These are phyloP conservation scores for Brassica balearica DNA, from an alignment of 441 rosid genomes.

Conservation along the genomic window DNA sequence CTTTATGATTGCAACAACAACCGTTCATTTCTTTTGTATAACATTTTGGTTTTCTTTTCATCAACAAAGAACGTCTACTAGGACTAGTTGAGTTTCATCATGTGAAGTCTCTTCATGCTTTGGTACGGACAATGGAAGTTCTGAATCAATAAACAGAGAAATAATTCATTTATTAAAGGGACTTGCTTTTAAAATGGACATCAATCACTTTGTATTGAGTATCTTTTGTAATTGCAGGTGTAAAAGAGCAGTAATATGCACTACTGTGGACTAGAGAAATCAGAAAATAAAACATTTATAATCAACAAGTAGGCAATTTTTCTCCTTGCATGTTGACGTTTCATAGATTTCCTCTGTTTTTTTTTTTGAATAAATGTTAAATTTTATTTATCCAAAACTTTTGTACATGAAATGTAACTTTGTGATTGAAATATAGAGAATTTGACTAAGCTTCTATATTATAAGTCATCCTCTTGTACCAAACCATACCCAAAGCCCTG, in stretches of 20 bases:
- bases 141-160: not conserved
- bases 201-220: not conserved
- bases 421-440: too few species aligned
- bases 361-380: not conserved
- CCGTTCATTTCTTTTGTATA: constrained; percentile 12
- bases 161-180: constrained; percentile 11
- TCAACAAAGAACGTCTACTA: constrained; percentile 8
- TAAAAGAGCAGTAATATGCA: constrained; percentile 14
- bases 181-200: constrained; percentile 7
- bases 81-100: constrained; percentile 9
- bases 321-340: constrained; percentile 2
- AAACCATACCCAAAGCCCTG: too few species aligned
- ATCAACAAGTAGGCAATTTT: not conserved
- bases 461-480: too few species aligned
- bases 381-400: too few species aligned
- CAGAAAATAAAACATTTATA: not conserved
- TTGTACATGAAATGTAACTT: too few species aligned
- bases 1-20: constrained; percentile 20
- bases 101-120: constrained; percentile 10
- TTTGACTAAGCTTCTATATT: too few species aligned
- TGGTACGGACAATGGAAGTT: not conserved
- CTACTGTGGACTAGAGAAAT: not conserved
- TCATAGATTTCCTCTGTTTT: constrained; percentile 5
- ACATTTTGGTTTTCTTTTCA: not conserved
- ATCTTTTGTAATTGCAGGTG: constrained; percentile 6